Evolutionary conservation across 371 early-diverging fungal genomes (phyloP).

Genomic region (Syncephalis plumigaleata): DNA sequence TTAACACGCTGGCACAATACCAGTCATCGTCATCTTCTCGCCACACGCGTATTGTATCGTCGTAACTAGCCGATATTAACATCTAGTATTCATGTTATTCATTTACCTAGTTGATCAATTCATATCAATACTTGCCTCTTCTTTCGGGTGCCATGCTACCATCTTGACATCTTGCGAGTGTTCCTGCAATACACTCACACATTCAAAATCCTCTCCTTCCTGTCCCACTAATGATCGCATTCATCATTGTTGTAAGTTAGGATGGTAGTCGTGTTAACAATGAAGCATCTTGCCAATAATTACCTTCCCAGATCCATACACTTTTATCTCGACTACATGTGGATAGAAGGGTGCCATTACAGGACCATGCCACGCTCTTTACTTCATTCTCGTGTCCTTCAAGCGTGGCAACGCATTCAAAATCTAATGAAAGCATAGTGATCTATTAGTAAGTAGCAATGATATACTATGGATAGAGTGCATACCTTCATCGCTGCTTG

Average conservation of each 20-base stretch:
- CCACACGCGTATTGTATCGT: slow-evolving; percentile 91
- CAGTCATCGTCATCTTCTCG: slow-evolving; percentile 76
- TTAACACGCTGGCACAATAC: slow-evolving; percentile 72
- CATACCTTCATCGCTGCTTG: slow-evolving; percentile 18
- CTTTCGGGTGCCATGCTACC: slow-evolving; percentile 78
- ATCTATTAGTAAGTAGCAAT: not conserved
- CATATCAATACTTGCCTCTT: slow-evolving; percentile 34
- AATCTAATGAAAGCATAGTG: slow-evolving; percentile 20
- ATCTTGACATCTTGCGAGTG: slow-evolving; percentile 94
- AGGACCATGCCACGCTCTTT: slow-evolving; percentile 80
- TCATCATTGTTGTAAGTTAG: not conserved
- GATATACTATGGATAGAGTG: not conserved
- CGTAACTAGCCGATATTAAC: slow-evolving; percentile 82
- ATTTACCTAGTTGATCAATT: not conserved
- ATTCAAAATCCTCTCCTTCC: slow-evolving; percentile 80
- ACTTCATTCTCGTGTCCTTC: slow-evolving; percentile 98
- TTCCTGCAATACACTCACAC: slow-evolving; percentile 84
- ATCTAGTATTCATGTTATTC: slow-evolving; percentile 14
- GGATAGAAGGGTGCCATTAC: slow-evolving; percentile 64
- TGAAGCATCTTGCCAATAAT: slow-evolving; percentile 4
- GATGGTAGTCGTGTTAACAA: not conserved
- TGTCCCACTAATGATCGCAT: slow-evolving; percentile 18
- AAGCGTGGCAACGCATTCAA: slow-evolving; percentile 82
- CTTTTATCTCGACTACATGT: slow-evolving; percentile 91
- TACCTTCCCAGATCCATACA: slow-evolving; percentile 96